phyloP scores from a whole-genome alignment of 768 basidiomycete species.

The Hypholoma sublateritium region DNA sequence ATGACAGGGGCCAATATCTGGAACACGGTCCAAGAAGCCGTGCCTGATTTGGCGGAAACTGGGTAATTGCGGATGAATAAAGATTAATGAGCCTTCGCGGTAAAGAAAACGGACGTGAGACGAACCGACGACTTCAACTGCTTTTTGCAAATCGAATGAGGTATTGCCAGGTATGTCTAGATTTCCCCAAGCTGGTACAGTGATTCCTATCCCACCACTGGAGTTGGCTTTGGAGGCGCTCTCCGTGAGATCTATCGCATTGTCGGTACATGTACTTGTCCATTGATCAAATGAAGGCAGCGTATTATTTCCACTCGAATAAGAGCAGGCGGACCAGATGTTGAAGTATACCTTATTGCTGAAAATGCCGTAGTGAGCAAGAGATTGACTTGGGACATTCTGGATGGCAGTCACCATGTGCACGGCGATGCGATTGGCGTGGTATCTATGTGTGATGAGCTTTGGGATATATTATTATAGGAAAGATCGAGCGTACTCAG shows the following conservation, averaged over 20 bases:
- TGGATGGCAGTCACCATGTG: conserved; percentile 19
- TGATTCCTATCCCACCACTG: conserved; percentile 8
- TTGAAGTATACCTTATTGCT: conserved; percentile 33
- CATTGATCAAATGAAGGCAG: conserved; percentile 21
- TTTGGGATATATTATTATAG: neutral
- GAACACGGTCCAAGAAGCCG: neutral
- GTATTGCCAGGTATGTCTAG: conserved; percentile 20
- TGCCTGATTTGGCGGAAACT: neutral
- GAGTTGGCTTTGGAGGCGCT: conserved; percentile 3
- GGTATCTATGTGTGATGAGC: neutral
- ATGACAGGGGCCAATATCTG: conserved; percentile 1
- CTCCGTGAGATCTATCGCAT: conserved; percentile 10
- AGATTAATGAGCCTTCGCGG: neutral
- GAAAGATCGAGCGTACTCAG: conserved; percentile 6
- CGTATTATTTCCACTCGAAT: conserved; percentile 22
- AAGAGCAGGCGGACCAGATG: conserved; percentile 27
- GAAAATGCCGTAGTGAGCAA: neutral
- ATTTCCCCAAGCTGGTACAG: conserved; percentile 17
- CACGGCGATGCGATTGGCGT: conserved; percentile 18
- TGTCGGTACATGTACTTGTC: conserved; percentile 15
- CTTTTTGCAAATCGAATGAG: conserved; percentile 21
- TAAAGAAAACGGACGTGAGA: conserved; percentile 7
- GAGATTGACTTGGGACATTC: neutral
- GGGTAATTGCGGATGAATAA: neutral
- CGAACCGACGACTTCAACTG: conserved; percentile 21